These are phyloP conservation scores for Aspergillus fumigatus DNA, from an alignment of 2,329 filamentous ascomycete species.

Conservation along the genomic window DNA sequence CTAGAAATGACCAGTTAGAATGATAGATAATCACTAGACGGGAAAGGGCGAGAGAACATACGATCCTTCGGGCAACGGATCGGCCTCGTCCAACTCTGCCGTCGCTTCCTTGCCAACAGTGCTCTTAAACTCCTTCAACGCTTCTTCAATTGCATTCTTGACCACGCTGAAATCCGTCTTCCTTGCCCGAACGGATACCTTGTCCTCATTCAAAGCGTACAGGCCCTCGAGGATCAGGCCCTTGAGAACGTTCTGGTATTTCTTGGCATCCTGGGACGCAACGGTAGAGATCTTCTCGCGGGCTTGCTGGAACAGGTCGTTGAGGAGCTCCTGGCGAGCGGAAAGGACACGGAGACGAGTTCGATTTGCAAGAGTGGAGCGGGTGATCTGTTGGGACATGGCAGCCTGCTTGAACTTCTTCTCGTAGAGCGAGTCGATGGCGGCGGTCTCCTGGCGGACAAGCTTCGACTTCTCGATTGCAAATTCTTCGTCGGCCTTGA, in stretches of 20 bases:
- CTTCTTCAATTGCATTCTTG: conserved; percentile 72
- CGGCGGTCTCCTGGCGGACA: conserved; percentile 86
- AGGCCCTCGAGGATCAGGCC: conserved; percentile 82
- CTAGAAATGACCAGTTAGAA: conserved; percentile 44
- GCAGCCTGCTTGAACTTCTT: conserved; percentile 99
- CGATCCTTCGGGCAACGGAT: conserved; percentile 76
- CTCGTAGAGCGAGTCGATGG: conserved; percentile 89
- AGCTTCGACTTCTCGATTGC: conserved; percentile 99
- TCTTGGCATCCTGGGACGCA: conserved; percentile 49
- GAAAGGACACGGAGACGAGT: conserved; percentile 82
- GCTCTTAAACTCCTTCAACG: conserved; percentile 78
- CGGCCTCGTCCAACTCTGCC: conserved; percentile 70
- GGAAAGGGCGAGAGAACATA: conserved; percentile 49
- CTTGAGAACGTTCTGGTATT: conserved; percentile 74
- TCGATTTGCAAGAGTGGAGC: conserved; percentile 94
- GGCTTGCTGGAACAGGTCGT: conserved; percentile 80
- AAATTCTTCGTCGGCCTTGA: conserved; percentile 99
- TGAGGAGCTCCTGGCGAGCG: conserved; percentile 84
- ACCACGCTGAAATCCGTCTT: conserved; percentile 73
- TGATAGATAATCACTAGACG: conserved; percentile 3
- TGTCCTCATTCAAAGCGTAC: conserved; percentile 79
- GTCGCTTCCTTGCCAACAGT: conserved; percentile 65
- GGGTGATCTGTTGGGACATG: conserved; percentile 98
- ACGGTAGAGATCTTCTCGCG: conserved; percentile 65
- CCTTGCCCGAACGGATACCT: conserved; percentile 68